Evolutionary conservation across 2,329 filamentous ascomycete species (phyloP).

Genomic region (Alternaria sp.): DNA sequence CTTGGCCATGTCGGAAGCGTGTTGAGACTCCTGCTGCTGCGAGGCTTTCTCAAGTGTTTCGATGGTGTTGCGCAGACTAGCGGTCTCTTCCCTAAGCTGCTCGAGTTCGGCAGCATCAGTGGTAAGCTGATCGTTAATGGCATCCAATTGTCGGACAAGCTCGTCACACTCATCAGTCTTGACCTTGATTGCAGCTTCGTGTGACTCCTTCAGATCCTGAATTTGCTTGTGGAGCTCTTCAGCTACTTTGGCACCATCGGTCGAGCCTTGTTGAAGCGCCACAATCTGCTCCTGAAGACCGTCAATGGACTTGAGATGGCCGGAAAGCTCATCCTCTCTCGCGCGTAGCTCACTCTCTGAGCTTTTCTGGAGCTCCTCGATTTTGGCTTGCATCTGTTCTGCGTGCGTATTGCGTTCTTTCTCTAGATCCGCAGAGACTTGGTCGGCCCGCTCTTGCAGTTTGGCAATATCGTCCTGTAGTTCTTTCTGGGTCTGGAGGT

Average conservation of each 20-base stretch:
- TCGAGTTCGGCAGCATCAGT: constrained; percentile 39
- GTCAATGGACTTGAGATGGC: constrained; percentile 44
- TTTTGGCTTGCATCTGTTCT: constrained; percentile 35
- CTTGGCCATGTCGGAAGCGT: constrained; percentile 34
- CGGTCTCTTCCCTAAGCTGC: constrained; percentile 38
- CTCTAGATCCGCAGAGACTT: constrained; percentile 38
- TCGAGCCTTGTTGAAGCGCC: constrained; percentile 45
- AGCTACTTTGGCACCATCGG: constrained; percentile 41
- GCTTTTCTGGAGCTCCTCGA: constrained; percentile 40
- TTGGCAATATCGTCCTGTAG: constrained; percentile 36
- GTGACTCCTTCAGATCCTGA: constrained; percentile 39
- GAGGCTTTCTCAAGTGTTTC: constrained; percentile 42
- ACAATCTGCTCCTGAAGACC: constrained; percentile 45
- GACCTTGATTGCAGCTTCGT: constrained; percentile 40
- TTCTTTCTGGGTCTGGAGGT: constrained; percentile 34
- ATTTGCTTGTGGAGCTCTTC: constrained; percentile 45
- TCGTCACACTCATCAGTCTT: constrained; percentile 45
- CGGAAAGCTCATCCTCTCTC: constrained; percentile 41
- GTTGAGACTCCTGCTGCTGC: constrained; percentile 37
- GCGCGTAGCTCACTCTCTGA: constrained; percentile 31
- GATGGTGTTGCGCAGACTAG: constrained; percentile 43
- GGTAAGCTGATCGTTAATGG: constrained; percentile 46
- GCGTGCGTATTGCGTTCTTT: constrained; percentile 40
- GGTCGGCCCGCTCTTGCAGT: constrained; percentile 42
- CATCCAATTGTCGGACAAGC: constrained; percentile 43